These are phyloP conservation scores for Diplogelasinospora grovesii DNA, from an alignment of 495 filamentous ascomycete species.

Conservation along the genomic window DNA sequence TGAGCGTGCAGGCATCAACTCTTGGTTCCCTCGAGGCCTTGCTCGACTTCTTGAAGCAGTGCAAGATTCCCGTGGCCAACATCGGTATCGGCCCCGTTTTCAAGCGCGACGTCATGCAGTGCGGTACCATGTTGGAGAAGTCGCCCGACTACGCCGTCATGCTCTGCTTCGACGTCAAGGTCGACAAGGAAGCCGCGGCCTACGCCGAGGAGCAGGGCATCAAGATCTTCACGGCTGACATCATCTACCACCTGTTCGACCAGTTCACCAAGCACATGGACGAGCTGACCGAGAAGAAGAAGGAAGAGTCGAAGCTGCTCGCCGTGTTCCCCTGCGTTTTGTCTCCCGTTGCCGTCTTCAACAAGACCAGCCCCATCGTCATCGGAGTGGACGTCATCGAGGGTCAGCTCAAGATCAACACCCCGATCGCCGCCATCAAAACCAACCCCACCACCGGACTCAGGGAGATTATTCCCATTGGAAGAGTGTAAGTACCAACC, in stretches of 20 bases:
- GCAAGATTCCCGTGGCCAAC: constrained; percentile 95
- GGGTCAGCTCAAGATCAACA: constrained; percentile 75
- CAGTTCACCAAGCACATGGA: constrained; percentile 92
- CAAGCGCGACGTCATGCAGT: constrained; percentile 97
- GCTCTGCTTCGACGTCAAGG: constrained; percentile 99
- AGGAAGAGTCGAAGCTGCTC: constrained; percentile 90
- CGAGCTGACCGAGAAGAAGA: constrained; percentile 75
- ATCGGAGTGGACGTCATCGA: constrained; percentile 93
- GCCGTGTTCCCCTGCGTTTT: constrained; percentile 97
- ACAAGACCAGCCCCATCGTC: constrained; percentile 95
- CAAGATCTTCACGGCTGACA: constrained; percentile 98
- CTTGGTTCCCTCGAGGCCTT: constrained; percentile 95
- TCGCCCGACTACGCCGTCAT: constrained; percentile 93
- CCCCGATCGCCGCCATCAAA: constrained; percentile 81
- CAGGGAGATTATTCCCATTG: constrained; percentile 77
- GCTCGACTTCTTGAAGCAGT: constrained; percentile 87
- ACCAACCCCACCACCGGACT: constrained; percentile 67
- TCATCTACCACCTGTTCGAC: constrained; percentile 99
- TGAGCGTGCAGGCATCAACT: constrained; percentile 94
- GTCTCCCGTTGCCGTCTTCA: constrained; percentile 86
- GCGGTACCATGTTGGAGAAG: constrained; percentile 95
- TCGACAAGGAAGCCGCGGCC: constrained; percentile 88
- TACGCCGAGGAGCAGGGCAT: constrained; percentile 94
- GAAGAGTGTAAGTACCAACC: constrained; percentile 99
- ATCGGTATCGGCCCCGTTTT: constrained; percentile 97